A percentile compares a stretch with the other conserved stretches of the same genome.
phyloP scores from a whole-genome alignment of 768 basidiomycete species.

The Hydnomerulius pinastri region DNA sequence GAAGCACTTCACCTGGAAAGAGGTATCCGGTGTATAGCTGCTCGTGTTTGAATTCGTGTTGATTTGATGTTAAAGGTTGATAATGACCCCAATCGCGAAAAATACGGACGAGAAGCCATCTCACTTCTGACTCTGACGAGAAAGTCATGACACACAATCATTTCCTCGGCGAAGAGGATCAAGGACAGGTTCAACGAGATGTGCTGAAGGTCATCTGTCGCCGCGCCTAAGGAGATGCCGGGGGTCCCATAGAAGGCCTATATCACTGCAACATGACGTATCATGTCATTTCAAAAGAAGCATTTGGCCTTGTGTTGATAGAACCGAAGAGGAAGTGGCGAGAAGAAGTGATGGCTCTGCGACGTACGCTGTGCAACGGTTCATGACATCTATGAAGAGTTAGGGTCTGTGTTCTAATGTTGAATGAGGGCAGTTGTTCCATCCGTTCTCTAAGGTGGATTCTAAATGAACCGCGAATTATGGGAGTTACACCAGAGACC shows the following conservation, averaged over 20 bases:
- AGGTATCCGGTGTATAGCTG: constrained; percentile 40
- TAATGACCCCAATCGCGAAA: constrained; percentile 61
- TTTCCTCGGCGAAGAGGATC: neutral
- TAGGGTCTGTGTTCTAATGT: neutral
- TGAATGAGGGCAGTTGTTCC: neutral
- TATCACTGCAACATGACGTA: neutral
- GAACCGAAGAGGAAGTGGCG: neutral
- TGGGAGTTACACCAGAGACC: neutral
- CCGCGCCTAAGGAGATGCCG: neutral
- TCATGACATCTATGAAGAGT: neutral
- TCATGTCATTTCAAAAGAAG: neutral
- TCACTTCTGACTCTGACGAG: constrained; percentile 49
- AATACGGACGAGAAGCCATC: constrained; percentile 67
- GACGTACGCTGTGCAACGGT: neutral
- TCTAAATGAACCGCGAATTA: constrained; percentile 6
- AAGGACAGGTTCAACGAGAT: neutral
- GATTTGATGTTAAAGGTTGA: constrained; percentile 42
- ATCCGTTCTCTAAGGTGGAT: constrained; percentile 10
- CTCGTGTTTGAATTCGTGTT: constrained; percentile 1
- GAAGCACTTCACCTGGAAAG: constrained; percentile 74
- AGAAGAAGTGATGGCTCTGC: neutral
- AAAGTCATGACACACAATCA: constrained; percentile 9
- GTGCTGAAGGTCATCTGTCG: neutral
- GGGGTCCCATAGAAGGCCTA: neutral
- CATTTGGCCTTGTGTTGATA: neutral